Base-by-base conservation (phyloP, 345 rosid genomes). In the Lepidium sativum region DNA sequence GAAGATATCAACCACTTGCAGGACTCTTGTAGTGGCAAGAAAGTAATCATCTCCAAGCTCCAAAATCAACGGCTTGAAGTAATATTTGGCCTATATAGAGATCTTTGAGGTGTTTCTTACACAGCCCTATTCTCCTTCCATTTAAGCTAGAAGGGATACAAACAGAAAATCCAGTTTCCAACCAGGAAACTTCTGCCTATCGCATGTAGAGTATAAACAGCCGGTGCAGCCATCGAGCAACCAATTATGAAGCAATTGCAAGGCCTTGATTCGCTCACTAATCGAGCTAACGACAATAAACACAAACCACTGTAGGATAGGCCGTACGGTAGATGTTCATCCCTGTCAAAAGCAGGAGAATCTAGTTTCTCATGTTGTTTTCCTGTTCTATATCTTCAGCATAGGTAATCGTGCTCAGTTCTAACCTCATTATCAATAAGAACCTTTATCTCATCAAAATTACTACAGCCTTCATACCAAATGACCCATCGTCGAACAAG, bases 151-250 rank as follows among this genome's bases (percentile, higher is more conserved):
- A 89, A 74, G 82, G 98, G 39, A 92, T 87, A 72, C 84, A 84
- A 76, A 79, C 74, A 29, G 91, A 60, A 77, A 92, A 89, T 43
- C 98, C 97, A 1, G 98, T 92, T 75, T 87, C 98, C 98, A 92
- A 32, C 86, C 91, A 1, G 98, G 95, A 78, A 92, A 92, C 69
- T 77, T 89, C 82, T 92, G 98, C 40, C 91, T 82, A 92, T 87
- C 64, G 81, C 97, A 78, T 87, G 86, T 35, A 85, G 72, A 50
- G 85, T 81, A 68, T 89, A 92, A 64, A 92, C 91, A 65, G 80
- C 62, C 7, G 85, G 88, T 38, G 97, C 97, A 50, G 85, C 80
- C 38, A 68, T 71, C 15, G 75, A 74, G 71, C 98, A 92, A 8
- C 95, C 95, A 44, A 59, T 63, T 41, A 86, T 79, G 40, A 92